These are phyloP conservation scores for Recurvomyces mirabilis DNA, from an alignment of 495 filamentous ascomycete species.

Conservation along the genomic window DNA sequence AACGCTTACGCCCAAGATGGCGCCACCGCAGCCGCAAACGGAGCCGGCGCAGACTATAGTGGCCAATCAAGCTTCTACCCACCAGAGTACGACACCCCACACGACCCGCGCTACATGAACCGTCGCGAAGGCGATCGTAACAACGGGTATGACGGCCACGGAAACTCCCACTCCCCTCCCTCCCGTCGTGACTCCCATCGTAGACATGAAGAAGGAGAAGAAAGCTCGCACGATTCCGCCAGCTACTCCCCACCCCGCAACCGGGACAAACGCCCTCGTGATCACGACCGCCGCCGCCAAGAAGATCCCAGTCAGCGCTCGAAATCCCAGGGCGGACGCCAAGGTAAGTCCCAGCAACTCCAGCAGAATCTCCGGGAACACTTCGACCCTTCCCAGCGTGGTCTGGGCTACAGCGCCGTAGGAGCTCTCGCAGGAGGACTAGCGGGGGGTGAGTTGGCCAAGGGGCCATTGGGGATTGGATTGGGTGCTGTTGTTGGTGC, in stretches of 20 bases:
- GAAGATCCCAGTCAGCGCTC: constrained; percentile 1
- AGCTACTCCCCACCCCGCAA: not conserved
- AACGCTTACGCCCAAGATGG: constrained; percentile 13
- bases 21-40: constrained; percentile 1
- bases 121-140: constrained; percentile 4
- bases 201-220: not conserved
- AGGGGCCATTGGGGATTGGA: constrained; percentile 7
- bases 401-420: constrained; percentile 7
- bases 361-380: constrained; percentile 7
- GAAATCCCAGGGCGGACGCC: constrained; percentile 4
- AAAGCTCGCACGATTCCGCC: too few species aligned
- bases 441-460: constrained; percentile 8
- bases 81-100: not conserved
- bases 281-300: constrained; percentile 4
- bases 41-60: constrained; percentile 1
- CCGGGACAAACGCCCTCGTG: too few species aligned
- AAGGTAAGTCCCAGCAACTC: constrained; percentile 14
- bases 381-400: constrained; percentile 9
- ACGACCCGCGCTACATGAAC: not conserved
- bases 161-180: not conserved
- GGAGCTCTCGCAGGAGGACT: constrained; percentile 15
- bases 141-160: constrained; percentile 3
- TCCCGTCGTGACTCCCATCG: constrained; percentile 3
- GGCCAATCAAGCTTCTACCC: not conserved
- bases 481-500: constrained; percentile 11